These are phyloP conservation scores for Musa troglodytarum DNA, from an alignment of 176 grass and related monocot genomes.

Conservation along the genomic window DNA sequence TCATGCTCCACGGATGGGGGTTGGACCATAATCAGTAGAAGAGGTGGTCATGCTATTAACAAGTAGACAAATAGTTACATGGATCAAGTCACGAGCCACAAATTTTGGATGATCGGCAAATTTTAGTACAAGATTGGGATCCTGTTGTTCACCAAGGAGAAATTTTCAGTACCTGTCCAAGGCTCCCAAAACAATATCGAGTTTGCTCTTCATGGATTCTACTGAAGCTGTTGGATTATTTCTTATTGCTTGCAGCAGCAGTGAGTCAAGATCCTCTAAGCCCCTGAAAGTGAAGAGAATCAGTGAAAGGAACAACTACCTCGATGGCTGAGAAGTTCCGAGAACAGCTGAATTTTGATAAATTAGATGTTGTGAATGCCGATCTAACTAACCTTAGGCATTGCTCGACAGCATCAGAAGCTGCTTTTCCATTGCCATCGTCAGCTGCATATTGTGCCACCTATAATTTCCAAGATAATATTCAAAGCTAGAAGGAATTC, in stretches of 20 bases:
- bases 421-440: constrained; percentile 70
- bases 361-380: neutral
- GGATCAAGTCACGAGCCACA: neutral
- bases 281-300: constrained; percentile 42
- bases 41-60: neutral
- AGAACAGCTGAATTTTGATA: no score
- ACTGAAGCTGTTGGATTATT: constrained; percentile 61
- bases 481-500: constrained; percentile 11
- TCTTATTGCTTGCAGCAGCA: constrained; percentile 58
- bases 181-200: constrained; percentile 52
- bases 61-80: neutral
- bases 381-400: constrained; percentile 49
- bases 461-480: constrained; percentile 36
- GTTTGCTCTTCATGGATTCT: constrained; percentile 77
- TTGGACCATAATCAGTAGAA: neutral
- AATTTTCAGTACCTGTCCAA: constrained; percentile 56
- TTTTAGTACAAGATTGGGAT: neutral
- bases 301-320: neutral
- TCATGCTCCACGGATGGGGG: no score
- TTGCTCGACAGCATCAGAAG: constrained; percentile 75
- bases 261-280: constrained; percentile 79
- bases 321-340: no score
- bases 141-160: neutral
- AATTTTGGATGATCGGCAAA: neutral
- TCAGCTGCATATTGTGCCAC: constrained; percentile 85